A percentile compares a stretch with the other conserved stretches of the same genome.
Evolutionary conservation across 768 basidiomycete species (phyloP).

Genomic region (Asterophora lycoperdoides): DNA sequence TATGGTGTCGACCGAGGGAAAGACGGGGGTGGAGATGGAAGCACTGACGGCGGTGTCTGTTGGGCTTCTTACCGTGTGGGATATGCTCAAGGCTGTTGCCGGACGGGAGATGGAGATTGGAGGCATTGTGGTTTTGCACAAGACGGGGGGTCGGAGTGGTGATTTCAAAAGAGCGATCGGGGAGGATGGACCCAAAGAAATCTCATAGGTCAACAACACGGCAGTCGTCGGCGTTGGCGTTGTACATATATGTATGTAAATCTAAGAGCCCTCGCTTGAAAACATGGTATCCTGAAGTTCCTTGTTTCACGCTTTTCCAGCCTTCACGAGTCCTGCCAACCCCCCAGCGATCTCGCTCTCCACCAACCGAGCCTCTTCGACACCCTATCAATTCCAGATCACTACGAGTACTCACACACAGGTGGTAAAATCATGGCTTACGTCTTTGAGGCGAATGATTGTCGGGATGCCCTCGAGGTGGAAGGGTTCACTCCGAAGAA

Average conservation of each 20-base stretch:
- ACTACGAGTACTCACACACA: background rate
- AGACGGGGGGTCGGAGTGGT: slow-evolving; percentile 72
- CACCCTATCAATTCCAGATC: slow-evolving; percentile 24
- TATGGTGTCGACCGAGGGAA: slow-evolving; percentile 70
- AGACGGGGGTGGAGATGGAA: slow-evolving; percentile 93
- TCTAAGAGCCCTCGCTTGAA: no score
- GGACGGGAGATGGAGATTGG: slow-evolving; percentile 84
- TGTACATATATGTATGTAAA: no score
- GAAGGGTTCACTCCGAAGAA: slow-evolving; percentile 63
- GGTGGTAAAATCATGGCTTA: slow-evolving; percentile 21
- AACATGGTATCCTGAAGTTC: background rate
- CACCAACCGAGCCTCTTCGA: slow-evolving; percentile 39
- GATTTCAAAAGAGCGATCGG: slow-evolving; percentile 44
- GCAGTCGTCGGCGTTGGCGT: no score
- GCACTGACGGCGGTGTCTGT: slow-evolving; percentile 81
- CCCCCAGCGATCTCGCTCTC: slow-evolving; percentile 34
- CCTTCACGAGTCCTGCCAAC: slow-evolving; percentile 28
- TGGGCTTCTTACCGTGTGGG: slow-evolving; percentile 82
- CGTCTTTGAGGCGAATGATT: slow-evolving; percentile 56
- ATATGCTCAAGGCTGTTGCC: slow-evolving; percentile 89
- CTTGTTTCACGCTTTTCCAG: background rate
- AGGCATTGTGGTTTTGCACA: slow-evolving; percentile 58
- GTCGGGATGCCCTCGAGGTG: slow-evolving; percentile 59
- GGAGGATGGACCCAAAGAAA: no score
- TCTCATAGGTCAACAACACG: no score